Evolutionary conservation across 495 filamentous ascomycete genomes (phyloP).

Genomic region (Podospora pseudocomata): DNA sequence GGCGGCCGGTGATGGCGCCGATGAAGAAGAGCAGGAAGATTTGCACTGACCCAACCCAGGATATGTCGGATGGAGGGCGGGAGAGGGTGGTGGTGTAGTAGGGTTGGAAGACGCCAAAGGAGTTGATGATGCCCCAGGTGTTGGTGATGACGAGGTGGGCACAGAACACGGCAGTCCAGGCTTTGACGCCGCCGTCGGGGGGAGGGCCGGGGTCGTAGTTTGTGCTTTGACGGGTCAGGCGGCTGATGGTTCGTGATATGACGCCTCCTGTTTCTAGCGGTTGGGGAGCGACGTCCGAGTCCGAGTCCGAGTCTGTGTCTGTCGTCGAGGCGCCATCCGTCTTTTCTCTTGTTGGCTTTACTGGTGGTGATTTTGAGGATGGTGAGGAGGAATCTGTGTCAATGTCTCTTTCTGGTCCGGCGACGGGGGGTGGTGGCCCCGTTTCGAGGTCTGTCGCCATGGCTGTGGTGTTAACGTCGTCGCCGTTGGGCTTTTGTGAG

Average conservation of each 20-base stretch:
- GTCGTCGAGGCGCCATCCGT: not conserved
- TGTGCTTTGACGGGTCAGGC: slow-evolving; percentile 5
- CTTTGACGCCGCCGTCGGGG: slow-evolving; percentile 7
- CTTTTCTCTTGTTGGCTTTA: not conserved
- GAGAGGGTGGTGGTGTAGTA: slow-evolving; percentile 28
- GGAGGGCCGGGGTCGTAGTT: slow-evolving; percentile 7
- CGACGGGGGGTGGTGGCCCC: not conserved
- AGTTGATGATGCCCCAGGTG: slow-evolving; percentile 32
- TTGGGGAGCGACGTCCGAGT: not conserved
- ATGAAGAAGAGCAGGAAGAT: slow-evolving; percentile 27
- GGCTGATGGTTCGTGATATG: not conserved
- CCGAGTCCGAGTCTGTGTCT: not conserved
- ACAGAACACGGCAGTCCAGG: slow-evolving; percentile 9
- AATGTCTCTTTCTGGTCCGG: not conserved
- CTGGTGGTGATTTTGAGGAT: not conserved
- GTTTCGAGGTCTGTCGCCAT: not conserved
- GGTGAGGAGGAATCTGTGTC: not conserved
- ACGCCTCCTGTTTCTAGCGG: not conserved
- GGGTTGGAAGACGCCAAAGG: slow-evolving; percentile 33
- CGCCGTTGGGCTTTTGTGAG: too few relatives aligned
- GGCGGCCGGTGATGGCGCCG: slow-evolving; percentile 26
- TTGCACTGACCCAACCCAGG: slow-evolving; percentile 33
- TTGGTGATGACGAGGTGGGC: slow-evolving; percentile 9
- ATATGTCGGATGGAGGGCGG: slow-evolving; percentile 25
- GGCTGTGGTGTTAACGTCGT: too few relatives aligned